Evolutionary conservation across 2,329 filamentous ascomycete species (phyloP), one percentile per base, ranked within the genome.

Genomic region (Arthrobotrys entomopaga): DNA sequence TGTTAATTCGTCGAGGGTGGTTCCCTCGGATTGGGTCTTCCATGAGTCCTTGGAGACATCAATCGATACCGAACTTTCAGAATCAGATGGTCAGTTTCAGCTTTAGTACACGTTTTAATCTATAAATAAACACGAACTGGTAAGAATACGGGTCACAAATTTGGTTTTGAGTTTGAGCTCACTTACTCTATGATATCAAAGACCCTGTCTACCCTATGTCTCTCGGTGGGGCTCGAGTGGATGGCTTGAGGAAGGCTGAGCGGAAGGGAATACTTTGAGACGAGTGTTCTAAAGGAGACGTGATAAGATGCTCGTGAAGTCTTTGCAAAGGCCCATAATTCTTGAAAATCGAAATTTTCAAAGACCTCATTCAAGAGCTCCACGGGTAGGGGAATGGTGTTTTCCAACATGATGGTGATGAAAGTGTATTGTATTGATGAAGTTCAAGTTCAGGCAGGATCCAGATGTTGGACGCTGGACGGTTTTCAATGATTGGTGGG

Each of bases 341-440:
- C 16, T 16, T n/a, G 34, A 19, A 26, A 7, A 15, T 34, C 11
- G n/a, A 59, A 65, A n/a, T 65, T 2, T 6, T 15, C n/a, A 4
- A 65, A n/a, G n/a, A 42, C 29, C 34, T 72, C 53, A 38, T 58
- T 24, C 20, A 65, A 22, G 38, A 72, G 60, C 29, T 72, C 67
- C 8, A 34, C 40, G n/a, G 53, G 60, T 15, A 72, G 19, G 2
- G 52, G 59, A 20, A 72, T 8, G 4, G 54, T 59, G 24, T 69
- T 61, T 38, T 13, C 4, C 22, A 48, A 19, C 52, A 56, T 56
- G 8, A 19, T 56, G 13, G 13, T 10, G 29, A 34, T 34, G 29
- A 3, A 7, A 10, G 2, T 34, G 6, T 7, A 34, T 1, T 34
- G 6, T 34, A 10, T 34, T 34, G 29, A 34, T 34, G 29, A 34